Conservation (phyloP, 306 rosid genomes). For the Purshia tridentata region DNA sequence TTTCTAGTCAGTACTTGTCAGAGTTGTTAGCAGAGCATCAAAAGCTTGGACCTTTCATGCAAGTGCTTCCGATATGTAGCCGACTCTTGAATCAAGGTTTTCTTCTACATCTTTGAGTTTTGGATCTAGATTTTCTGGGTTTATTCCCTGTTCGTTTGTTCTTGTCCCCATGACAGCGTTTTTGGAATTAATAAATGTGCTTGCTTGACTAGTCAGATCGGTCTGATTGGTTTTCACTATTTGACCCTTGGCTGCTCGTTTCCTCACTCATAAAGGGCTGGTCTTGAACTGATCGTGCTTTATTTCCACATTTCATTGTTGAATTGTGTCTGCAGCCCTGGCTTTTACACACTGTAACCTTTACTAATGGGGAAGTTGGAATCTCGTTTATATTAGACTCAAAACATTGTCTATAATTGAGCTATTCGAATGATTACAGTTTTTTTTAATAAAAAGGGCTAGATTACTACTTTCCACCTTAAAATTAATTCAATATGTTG, state of each 20-base stretch:
- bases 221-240: constrained; percentile 24
- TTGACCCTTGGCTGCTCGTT: not conserved
- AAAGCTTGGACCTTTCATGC: constrained; percentile 91
- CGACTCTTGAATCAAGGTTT: constrained; percentile 91
- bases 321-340: constrained; percentile 15
- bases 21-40: constrained; percentile 92
- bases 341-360: constrained; percentile 9
- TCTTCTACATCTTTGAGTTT: constrained; percentile 18
- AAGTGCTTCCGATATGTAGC: constrained; percentile 85
- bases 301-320: constrained; percentile 18
- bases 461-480: not conserved
- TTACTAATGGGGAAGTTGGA: constrained; percentile 7
- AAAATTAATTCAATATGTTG: not conserved
- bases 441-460: not conserved
- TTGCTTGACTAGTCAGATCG: constrained; percentile 48
- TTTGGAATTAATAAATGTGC: constrained; percentile 23
- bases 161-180: constrained; percentile 7
- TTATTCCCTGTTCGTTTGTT: constrained; percentile 2
- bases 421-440: not conserved
- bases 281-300: constrained; percentile 31
- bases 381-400: constrained; percentile 9
- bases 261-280: constrained; percentile 3
- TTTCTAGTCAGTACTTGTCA: constrained; percentile 77
- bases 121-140: constrained; percentile 42
- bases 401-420: not conserved